Evolutionary conservation across 2,329 filamentous ascomycete species (phyloP).

Genomic region (Elsinoe perseae): DNA sequence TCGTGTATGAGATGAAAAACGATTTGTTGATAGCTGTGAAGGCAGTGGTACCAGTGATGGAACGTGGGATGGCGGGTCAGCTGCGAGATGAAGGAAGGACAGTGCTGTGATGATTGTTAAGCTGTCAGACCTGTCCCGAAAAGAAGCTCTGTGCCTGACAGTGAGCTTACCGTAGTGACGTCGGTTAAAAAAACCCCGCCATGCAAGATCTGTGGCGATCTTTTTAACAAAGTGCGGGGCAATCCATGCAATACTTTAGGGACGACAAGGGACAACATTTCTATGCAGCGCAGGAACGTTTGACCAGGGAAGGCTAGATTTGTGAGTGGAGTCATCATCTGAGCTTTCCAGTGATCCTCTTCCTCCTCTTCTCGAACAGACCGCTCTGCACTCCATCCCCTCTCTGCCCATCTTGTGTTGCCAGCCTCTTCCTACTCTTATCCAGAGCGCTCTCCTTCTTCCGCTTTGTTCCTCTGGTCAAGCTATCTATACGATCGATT

Average conservation of each 20-base stretch:
- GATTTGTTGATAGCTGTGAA: too few relatives aligned
- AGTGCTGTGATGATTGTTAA: background rate
- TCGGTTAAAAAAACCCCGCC: constrained; percentile 1
- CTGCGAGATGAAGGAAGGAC: background rate
- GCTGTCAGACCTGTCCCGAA: background rate
- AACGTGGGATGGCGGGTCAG: background rate
- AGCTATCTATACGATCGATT: constrained; percentile 73
- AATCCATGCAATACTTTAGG: background rate
- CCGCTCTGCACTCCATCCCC: constrained; percentile 61
- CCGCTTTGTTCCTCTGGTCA: constrained; percentile 59
- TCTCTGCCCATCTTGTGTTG: constrained; percentile 63
- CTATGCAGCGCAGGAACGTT: too few relatives aligned
- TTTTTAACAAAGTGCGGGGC: background rate
- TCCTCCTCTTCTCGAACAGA: constrained; percentile 63
- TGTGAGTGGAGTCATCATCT: constrained; percentile 17
- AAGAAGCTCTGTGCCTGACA: constrained; percentile 8
- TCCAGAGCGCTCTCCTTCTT: constrained; percentile 57
- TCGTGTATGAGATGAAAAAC: too few relatives aligned
- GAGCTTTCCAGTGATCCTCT: constrained; percentile 44
- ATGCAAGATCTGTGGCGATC: background rate
- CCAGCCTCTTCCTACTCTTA: constrained; percentile 77
- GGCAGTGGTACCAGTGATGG: too few relatives aligned
- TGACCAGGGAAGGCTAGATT: background rate
- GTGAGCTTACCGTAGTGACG: constrained; percentile 3
- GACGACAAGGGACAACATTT: background rate